phyloP scores from a whole-genome alignment of 768 basidiomycete species.

The Pulveroboletus sp. region DNA sequence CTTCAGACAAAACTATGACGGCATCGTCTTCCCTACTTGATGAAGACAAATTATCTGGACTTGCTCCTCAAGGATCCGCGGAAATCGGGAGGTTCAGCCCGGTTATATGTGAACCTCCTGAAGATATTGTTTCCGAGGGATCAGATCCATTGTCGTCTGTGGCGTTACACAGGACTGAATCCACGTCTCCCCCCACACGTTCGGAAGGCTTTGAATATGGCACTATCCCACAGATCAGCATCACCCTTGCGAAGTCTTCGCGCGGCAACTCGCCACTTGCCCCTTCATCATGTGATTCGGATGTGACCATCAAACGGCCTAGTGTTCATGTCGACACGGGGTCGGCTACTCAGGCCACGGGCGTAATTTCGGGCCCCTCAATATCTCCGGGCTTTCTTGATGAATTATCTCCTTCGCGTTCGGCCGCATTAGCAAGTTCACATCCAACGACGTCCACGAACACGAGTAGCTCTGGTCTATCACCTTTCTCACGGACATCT shows the following conservation, averaged over 20 bases:
- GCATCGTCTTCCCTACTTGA: slow-evolving; percentile 12
- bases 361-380: slow-evolving; percentile 9
- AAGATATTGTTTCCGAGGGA: slow-evolving; percentile 22
- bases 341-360: slow-evolving; percentile 19
- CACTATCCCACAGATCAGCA: slow-evolving; percentile 28
- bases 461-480: slow-evolving; percentile 22
- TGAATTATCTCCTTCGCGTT: slow-evolving; percentile 22
- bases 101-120: slow-evolving; percentile 29
- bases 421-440: slow-evolving; percentile 19
- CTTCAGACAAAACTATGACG: slow-evolving; percentile 12
- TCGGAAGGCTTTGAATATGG: slow-evolving; percentile 11
- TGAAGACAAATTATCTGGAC: slow-evolving; percentile 9
- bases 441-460: slow-evolving; percentile 23
- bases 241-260: slow-evolving; percentile 28
- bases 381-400: slow-evolving; percentile 14
- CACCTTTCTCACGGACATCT: slow-evolving; percentile 28
- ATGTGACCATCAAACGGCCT: slow-evolving; percentile 22
- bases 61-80: slow-evolving; percentile 17
- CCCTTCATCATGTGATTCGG: slow-evolving; percentile 25
- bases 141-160: slow-evolving; percentile 13
- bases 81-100: slow-evolving; percentile 24
- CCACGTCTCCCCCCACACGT: slow-evolving; percentile 12
- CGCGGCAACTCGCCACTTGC: slow-evolving; percentile 26
- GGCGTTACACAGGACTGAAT: slow-evolving; percentile 9
- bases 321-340: slow-evolving; percentile 29